phyloP scores from a whole-genome alignment of 148 eudicot genomes.

The Fagopyrum esculentum region DNA sequence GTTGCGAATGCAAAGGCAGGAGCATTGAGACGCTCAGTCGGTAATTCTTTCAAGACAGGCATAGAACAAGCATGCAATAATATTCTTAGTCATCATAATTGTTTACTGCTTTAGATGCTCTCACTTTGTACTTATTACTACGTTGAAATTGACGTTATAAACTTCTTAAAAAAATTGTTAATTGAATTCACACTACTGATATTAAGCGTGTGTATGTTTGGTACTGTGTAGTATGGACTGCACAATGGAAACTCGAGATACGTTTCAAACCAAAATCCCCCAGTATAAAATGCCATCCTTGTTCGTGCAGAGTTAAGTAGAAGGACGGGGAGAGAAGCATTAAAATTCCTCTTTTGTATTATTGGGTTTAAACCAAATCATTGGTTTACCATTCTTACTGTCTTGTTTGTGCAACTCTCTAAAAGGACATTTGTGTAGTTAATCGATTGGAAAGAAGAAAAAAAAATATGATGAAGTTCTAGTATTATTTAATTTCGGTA shows the following conservation, averaged over 20 bases:
- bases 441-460: not conserved
- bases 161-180: not conserved
- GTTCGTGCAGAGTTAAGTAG: not conserved
- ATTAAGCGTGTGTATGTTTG: not conserved
- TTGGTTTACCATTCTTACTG: not conserved
- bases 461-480: no score
- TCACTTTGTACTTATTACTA: not conserved
- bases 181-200: not conserved
- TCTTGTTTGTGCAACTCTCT: slow-evolving; percentile 6
- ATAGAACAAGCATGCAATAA: no score
- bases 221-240: slow-evolving; percentile 2
- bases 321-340: not conserved
- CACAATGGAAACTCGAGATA: not conserved
- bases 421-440: not conserved
- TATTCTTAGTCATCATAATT: no score
- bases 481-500: no score
- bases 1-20: no score
- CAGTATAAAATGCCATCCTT: not conserved
- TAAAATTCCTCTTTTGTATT: not conserved
- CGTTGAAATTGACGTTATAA: not conserved
- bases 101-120: no score
- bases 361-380: not conserved
- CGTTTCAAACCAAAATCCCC: not conserved
- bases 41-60: no score
- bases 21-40: no score